Evolutionary conservation across 2,329 filamentous ascomycete genomes (phyloP), one percentile per base, ranked within the genome.

Genomic region (Plectosphaerella cucumerina): DNA sequence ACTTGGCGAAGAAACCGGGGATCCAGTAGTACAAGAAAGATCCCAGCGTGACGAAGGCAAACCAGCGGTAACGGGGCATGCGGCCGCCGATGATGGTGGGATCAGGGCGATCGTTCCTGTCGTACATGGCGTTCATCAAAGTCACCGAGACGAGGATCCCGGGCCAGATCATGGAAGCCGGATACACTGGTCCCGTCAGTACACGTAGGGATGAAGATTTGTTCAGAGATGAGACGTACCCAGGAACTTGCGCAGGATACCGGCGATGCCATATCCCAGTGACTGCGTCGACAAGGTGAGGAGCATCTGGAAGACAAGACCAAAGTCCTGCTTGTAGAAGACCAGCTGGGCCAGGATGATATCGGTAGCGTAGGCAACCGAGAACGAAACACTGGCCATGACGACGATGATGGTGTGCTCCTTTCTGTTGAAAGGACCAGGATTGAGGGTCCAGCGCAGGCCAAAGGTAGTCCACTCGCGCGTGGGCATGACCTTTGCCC

Each of bases 111-210:
- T 78, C 70, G 34, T 77, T 75, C 22, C 68, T 68, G 56, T 90
- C 86, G 61, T 91, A 87, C 73, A 91, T 84, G 53, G 86, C 84
- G 58, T 85, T 85, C 72, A 90, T 85, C 34, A 90, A 68, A 1
- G 84, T 80, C 8, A 86, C 80, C 5, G 80, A 79, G 48, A 86
- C 84, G 21, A 90, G 71, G 47, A 82, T 86, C 2, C 73, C 76
- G 0, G 87, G 87, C 86, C 86, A 90, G 52, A 90, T 88, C 84
- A 90, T 88, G 10, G 86, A 81, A 1, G 85, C 83, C 4, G 81
- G 82, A 57, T 84, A 83, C 11, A 82, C 77, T 80, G 50, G 1
- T 2, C 3, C 12, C 10, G 15, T 55, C 37, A 55, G 53, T 22
- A 18, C 41, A 31, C 17, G 2, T 17, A 37, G 2, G 10, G 12